Evolutionary conservation across 2,329 filamentous ascomycete species (phyloP).

Genomic region (Fusarium subtropicale): DNA sequence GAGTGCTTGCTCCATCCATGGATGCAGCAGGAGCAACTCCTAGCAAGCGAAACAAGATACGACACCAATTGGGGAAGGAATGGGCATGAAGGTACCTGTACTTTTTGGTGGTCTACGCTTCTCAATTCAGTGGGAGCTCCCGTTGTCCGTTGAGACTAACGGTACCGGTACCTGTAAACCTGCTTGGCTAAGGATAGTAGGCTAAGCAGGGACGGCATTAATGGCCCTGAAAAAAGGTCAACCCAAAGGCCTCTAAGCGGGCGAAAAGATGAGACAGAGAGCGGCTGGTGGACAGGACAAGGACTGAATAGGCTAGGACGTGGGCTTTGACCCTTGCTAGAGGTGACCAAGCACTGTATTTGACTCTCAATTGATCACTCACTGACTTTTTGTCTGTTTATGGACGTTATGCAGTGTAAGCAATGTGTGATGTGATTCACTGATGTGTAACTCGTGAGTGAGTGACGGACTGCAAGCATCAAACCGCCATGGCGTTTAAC

Average conservation of each 20-base stretch:
- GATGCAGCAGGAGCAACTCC: background rate
- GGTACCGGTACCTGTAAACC: background rate
- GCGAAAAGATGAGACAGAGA: slow-evolving; percentile 40
- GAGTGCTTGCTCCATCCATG: slow-evolving; percentile 5
- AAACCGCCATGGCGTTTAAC: background rate
- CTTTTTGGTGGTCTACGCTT: slow-evolving; percentile 19
- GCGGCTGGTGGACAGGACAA: slow-evolving; percentile 11
- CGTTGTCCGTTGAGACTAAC: slow-evolving; percentile 19
- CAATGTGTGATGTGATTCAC: slow-evolving; percentile 11
- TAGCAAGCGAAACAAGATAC: slow-evolving; percentile 44
- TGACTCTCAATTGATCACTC: slow-evolving; percentile 29
- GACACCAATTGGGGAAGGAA: slow-evolving; percentile 40
- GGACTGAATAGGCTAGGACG: slow-evolving; percentile 8
- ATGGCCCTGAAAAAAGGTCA: slow-evolving; percentile 28
- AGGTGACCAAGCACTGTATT: background rate
- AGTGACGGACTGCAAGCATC: slow-evolving; percentile 4
- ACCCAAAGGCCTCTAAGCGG: slow-evolving; percentile 13
- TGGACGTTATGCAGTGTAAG: slow-evolving; percentile 6
- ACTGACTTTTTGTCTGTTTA: background rate
- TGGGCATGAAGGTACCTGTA: slow-evolving; percentile 26
- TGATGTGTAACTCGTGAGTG: slow-evolving; percentile 3
- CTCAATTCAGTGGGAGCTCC: slow-evolving; percentile 6
- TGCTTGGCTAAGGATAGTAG: background rate
- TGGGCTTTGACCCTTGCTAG: slow-evolving; percentile 26
- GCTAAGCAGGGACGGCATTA: slow-evolving; percentile 15